phyloP scores from a whole-genome alignment of 2,329 filamentous ascomycete species.

The Westerdykella aurantiaca region DNA sequence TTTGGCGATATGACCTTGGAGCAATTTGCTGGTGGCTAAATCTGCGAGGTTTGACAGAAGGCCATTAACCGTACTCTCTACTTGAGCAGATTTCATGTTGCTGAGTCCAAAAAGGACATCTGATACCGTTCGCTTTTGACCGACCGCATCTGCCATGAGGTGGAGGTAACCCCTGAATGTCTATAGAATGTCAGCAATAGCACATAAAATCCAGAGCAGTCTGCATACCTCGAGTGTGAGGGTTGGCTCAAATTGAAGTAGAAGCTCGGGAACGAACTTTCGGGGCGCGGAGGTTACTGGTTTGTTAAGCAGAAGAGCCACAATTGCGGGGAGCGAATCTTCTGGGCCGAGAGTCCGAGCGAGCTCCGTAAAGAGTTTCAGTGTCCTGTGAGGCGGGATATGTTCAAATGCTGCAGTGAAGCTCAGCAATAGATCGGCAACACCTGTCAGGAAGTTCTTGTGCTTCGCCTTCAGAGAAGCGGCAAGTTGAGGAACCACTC shows the following conservation, averaged over 20 bases:
- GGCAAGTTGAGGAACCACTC: constrained; percentile 87
- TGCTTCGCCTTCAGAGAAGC: constrained; percentile 73
- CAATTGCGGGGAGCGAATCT: constrained; percentile 81
- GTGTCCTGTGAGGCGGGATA: constrained; percentile 78
- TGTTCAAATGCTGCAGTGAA: constrained; percentile 97
- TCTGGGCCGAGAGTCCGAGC: constrained; percentile 77
- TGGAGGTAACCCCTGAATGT: constrained; percentile 72
- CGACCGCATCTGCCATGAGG: constrained; percentile 68
- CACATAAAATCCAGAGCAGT: neutral
- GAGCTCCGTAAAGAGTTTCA: constrained; percentile 76
- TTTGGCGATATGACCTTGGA: constrained; percentile 26
- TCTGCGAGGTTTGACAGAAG: constrained; percentile 38
- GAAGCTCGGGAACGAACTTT: constrained; percentile 69
- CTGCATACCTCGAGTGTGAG: constrained; percentile 57
- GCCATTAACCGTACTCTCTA: constrained; percentile 32
- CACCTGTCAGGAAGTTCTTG: constrained; percentile 71
- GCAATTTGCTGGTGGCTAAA: constrained; percentile 29
- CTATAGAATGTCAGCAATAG: constrained; percentile 25
- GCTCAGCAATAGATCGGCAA: constrained; percentile 85
- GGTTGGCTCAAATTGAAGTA: constrained; percentile 65
- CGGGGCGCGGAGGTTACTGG: constrained; percentile 71
- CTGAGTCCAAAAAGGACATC: constrained; percentile 62
- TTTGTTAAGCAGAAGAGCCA: constrained; percentile 85
- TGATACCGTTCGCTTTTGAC: constrained; percentile 67
- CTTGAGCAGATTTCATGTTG: constrained; percentile 39